These are phyloP conservation scores for Erythrophleum fordii DNA, from an alignment of 306 rosid species.

Conservation along the genomic window DNA sequence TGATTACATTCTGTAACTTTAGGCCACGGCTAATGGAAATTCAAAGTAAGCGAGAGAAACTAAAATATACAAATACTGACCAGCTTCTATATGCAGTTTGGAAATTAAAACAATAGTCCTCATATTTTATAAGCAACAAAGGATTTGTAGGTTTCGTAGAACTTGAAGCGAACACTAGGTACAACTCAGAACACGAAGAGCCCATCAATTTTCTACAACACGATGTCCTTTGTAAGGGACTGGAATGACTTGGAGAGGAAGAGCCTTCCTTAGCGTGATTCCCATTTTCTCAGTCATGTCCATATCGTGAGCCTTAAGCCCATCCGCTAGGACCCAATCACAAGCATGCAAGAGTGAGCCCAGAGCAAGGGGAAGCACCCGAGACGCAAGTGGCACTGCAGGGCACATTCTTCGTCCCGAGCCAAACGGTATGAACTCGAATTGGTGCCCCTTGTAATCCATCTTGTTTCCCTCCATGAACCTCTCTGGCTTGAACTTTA, in stretches of 20 bases:
- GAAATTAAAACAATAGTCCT: neutral
- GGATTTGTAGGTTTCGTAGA: neutral
- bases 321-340: constrained; percentile 73
- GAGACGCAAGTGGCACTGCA: constrained; percentile 76
- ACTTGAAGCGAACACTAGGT: neutral
- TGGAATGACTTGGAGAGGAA: neutral
- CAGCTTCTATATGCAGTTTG: neutral
- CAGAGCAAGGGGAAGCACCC: constrained; percentile 77
- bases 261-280: constrained; percentile 68
- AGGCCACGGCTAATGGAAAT: neutral
- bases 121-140: neutral
- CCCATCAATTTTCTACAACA: neutral
- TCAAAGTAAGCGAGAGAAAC: neutral
- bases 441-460: constrained; percentile 78
- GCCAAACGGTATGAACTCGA: constrained; percentile 84
- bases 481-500: constrained; percentile 75
- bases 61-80: neutral
- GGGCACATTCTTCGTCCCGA: constrained; percentile 91
- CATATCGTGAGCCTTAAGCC: constrained; percentile 66
- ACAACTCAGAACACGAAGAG: neutral
- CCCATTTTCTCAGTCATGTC: constrained; percentile 90
- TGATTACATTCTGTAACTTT: neutral
- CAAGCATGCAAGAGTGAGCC: constrained; percentile 70
- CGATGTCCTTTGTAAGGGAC: neutral
- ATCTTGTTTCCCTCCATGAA: constrained; percentile 48